Evolutionary conservation across 2,329 filamentous ascomycete species (phyloP), one percentile per base, ranked within the genome.

Genomic region (Diaporthe ampelina): DNA sequence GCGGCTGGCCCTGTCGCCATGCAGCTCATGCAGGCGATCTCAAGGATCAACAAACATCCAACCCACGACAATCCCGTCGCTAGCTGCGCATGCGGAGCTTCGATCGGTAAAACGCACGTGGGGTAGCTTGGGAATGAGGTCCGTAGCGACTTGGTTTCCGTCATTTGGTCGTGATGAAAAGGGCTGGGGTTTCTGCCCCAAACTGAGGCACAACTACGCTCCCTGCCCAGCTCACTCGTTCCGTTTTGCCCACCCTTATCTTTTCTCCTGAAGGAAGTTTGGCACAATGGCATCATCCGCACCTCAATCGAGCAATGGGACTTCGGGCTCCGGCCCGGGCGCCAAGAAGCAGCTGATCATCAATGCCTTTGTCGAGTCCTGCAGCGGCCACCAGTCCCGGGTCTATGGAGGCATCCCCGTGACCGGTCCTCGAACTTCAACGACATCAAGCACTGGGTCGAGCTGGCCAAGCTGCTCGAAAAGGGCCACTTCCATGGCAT

Each of bases 341-440:
- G 54, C 45, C 11, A 84, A 83, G 78, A 86, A 85, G 78, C 81
- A 80, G 70, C 77, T 86, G 45, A 83, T 86, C 67, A 78, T 86
- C 76, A 86, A 86, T 77, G 84, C 84, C 1, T 86, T 86, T 73
- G 84, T 86, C 40, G 73, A 75, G 37, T 72, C 67, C 24, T 73
- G 70, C 29, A 58, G 57, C 4, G 74, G 74, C 19, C 76, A 76
- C 26, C 72, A 76, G 63, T 73, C 76, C 74, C 76, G 1, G 76
- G 76, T 0, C 65, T 76, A 0, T 76, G 76, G 76, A 59, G 74
- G 29, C 76, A 76, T n/a, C 76, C 76, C 21, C 69, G 72, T 5
- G 75, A 78, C 70, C 68, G 73, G 26, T 77, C 77, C 6, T 74
- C 70, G 58, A 73, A 77, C 26, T 79, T 78, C 73, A 78, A 76